These are phyloP conservation scores for Mycena leptocephala DNA, from an alignment of 768 basidiomycete genomes.

Conservation along the genomic window DNA sequence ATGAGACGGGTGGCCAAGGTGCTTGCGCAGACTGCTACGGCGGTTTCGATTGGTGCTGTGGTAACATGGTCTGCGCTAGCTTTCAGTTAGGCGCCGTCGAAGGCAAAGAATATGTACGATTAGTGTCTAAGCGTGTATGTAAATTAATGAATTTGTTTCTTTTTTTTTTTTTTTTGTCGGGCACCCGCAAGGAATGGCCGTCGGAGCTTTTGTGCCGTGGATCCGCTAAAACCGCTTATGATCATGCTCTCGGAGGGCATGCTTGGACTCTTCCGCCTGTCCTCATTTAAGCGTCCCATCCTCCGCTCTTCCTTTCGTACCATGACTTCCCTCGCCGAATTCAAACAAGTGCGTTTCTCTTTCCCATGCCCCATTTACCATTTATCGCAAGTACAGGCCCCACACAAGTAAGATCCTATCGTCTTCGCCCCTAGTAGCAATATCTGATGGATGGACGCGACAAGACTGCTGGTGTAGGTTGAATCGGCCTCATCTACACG, in stretches of 20 bases:
- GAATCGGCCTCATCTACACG: neutral
- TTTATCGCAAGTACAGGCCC: slow-evolving; percentile 50
- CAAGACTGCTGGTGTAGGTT: slow-evolving; percentile 69
- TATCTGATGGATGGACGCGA: slow-evolving; percentile 36
- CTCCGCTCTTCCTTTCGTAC: slow-evolving; percentile 26
- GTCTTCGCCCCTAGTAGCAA: neutral
- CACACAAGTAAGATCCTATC: slow-evolving; percentile 63
- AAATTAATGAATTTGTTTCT: slow-evolving; percentile 18
- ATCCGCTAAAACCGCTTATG: no score
- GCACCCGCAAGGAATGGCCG: neutral
- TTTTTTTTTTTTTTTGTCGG: neutral
- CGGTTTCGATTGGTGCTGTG: slow-evolving; percentile 77
- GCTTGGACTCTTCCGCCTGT: neutral
- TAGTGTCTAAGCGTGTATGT: slow-evolving; percentile 12
- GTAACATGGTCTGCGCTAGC: slow-evolving; percentile 84
- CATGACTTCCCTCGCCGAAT: slow-evolving; percentile 44
- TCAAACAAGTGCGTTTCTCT: slow-evolving; percentile 49
- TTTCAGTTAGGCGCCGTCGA: slow-evolving; percentile 59
- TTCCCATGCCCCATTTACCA: slow-evolving; percentile 31
- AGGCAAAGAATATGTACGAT: slow-evolving; percentile 19
- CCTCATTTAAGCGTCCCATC: neutral
- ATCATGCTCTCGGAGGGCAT: no score
- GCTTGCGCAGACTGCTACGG: slow-evolving; percentile 73
- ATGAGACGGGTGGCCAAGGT: slow-evolving; percentile 59
- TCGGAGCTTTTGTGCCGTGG: no score